Conservation (phyloP, 805 yeast species). For the Hanseniaspora thailandica region DNA sequence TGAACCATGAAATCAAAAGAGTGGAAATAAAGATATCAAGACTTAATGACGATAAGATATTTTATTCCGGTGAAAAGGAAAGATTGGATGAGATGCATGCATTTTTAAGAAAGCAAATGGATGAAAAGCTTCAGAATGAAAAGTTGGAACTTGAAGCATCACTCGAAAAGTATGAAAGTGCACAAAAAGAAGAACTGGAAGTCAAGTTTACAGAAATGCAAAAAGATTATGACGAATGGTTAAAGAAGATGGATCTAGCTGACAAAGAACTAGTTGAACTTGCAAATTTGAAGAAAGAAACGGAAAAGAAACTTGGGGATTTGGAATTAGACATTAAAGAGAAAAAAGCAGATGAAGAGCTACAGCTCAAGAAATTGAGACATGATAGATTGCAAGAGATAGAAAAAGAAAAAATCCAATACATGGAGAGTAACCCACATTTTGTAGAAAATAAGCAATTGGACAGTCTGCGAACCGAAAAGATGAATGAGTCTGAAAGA, state of each 20-base stretch:
- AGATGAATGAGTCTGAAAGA: not conserved
- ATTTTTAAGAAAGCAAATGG: slow-evolving; percentile 18
- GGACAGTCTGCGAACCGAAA: not conserved
- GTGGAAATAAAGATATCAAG: slow-evolving; percentile 20
- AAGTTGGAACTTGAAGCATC: slow-evolving; percentile 21
- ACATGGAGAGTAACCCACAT: not conserved
- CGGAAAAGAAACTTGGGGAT: slow-evolving; percentile 18
- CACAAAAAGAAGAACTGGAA: slow-evolving; percentile 15
- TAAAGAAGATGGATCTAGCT: not conserved
- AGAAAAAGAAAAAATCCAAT: slow-evolving; percentile 2
- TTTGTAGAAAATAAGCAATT: not conserved
- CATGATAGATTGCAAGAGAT: slow-evolving; percentile 16
- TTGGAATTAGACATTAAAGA: slow-evolving; percentile 20
- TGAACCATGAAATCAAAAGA: slow-evolving; percentile 22
- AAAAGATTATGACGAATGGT: not conserved
- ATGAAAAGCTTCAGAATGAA: slow-evolving; percentile 20
- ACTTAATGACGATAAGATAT: slow-evolving; percentile 19
- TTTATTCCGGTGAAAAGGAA: slow-evolving; percentile 19
- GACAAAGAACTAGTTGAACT: slow-evolving; percentile 20
- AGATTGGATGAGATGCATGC: slow-evolving; percentile 20
- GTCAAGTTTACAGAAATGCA: not conserved
- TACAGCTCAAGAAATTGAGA: slow-evolving; percentile 10
- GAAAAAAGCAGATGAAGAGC: slow-evolving; percentile 18
- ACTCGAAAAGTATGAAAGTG: slow-evolving; percentile 19
- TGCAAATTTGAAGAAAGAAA: slow-evolving; percentile 15